Evolutionary conservation across 139 green algal species (phyloP), one percentile per base, ranked within the genome.

Genomic region (Spirogloea muscicola): DNA sequence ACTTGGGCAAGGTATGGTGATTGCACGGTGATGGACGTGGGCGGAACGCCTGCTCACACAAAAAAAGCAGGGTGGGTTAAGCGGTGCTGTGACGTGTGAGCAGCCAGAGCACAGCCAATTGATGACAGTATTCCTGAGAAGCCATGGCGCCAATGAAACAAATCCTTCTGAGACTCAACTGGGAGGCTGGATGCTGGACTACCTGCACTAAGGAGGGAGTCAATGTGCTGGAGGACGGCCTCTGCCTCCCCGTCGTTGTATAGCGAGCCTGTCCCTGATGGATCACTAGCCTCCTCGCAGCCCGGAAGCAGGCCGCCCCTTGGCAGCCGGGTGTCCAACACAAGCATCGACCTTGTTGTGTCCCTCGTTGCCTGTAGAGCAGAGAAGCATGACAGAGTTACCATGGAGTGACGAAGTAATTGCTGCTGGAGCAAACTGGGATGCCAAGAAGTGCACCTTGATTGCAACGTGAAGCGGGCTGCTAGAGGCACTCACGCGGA

Each of bases 1-100:
- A 87, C 82, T 39, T 87, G 82, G 13, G 82, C 82, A 4, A 44
- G 36, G 63, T 87, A 87, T 9, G 82, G 82, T 1, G 65, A 77
- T 29, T 73, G 44, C 33, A 87, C 82, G 0, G 41, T 73, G 3
- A 87, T 79, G 40, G 49, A 40, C 16, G 6, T 39, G 5, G 68
- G 61, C n/a, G 5, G 33, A 21, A 85, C 48, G 39, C 76, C 48
- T 75, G 66, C n/a, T n/a, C n/a, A 5, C n/a, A n/a, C n/a, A n/a
- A n/a, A n/a, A n/a, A n/a, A n/a, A n/a, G n/a, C n/a, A n/a, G n/a
- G n/a, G n/a, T n/a, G n/a, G n/a, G n/a, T n/a, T n/a, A n/a, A n/a
- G n/a, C n/a, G n/a, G n/a, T n/a, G n/a, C n/a, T n/a, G n/a, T n/a
- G n/a, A n/a, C n/a, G n/a, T n/a, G n/a, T n/a, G n/a, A n/a, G n/a